Percentiles rank a stretch among this genome's conserved stretches.
Evolutionary conservation across 768 basidiomycete genomes (phyloP).

Genomic region (Collybia sp.): DNA sequence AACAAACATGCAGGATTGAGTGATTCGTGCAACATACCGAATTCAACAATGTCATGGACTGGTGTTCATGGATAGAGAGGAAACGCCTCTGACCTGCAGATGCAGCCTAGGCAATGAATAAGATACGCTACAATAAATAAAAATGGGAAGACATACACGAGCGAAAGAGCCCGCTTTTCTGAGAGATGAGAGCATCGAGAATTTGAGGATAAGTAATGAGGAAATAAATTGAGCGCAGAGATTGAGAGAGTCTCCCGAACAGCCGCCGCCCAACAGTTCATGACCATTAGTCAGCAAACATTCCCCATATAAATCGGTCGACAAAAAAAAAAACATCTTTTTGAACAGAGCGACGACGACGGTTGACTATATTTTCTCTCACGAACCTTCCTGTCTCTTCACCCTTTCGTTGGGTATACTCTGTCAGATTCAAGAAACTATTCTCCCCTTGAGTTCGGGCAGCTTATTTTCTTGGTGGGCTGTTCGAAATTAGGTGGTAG

Average conservation of each 20-base stretch:
- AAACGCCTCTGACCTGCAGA: constrained; percentile 85
- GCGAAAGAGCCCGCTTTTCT: constrained; percentile 61
- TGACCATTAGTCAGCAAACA: constrained; percentile 41
- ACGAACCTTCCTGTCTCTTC: constrained; percentile 66
- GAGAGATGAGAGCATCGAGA: constrained; percentile 61
- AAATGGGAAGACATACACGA: constrained; percentile 42
- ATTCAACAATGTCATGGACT: constrained; percentile 92
- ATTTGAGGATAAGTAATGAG: no score
- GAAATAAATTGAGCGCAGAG: no score
- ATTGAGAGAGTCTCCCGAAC: neutral
- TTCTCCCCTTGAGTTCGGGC: constrained; percentile 82
- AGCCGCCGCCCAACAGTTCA: constrained; percentile 9
- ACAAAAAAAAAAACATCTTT: constrained; percentile 11
- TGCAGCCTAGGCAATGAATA: constrained; percentile 38
- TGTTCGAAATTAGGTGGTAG: constrained; percentile 79
- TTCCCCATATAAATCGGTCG: constrained; percentile 6
- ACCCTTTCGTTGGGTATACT: constrained; percentile 44
- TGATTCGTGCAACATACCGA: constrained; percentile 47
- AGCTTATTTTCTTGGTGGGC: constrained; percentile 45
- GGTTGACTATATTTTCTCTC: constrained; percentile 37
- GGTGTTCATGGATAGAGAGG: constrained; percentile 97
- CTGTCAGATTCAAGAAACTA: constrained; percentile 52
- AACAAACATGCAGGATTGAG: neutral
- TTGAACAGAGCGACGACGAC: constrained; percentile 77
- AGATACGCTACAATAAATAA: neutral